A percentile compares a stretch with the other conserved stretches of the same genome.
These are phyloP conservation scores for Oryza punctata DNA, from an alignment of 176 grass and related monocot species.

Conservation along the genomic window DNA sequence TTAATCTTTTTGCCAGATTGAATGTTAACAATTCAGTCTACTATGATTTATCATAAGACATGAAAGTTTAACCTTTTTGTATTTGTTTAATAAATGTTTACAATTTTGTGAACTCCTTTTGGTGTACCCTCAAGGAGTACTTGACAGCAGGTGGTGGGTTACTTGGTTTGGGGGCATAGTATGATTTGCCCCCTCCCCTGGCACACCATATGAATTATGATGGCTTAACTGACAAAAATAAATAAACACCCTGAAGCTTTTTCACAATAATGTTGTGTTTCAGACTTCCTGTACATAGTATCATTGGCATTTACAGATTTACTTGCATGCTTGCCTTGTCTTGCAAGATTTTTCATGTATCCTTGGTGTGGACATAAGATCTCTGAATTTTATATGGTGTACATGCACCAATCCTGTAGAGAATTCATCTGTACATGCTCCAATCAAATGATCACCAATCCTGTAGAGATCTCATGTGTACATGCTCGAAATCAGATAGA, in stretches of 20 bases:
- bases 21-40: neutral
- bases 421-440: neutral
- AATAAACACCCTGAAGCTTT: slow-evolving; percentile 1
- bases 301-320: neutral
- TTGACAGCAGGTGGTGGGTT: neutral
- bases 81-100: slow-evolving; percentile 22
- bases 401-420: neutral
- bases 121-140: neutral
- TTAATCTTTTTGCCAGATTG: neutral
- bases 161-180: neutral
- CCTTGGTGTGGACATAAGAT: neutral
- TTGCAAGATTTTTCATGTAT: too few species aligned
- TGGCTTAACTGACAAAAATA: too few species aligned
- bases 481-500: slow-evolving; percentile 14
- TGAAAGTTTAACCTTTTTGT: neutral
- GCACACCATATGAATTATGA: slow-evolving; percentile 26
- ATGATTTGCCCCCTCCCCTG: neutral
- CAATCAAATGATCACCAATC: neutral
- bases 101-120: neutral
- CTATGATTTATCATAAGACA: slow-evolving; percentile 22
- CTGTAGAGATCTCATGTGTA: neutral
- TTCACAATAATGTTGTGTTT: neutral
- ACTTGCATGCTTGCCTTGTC: neutral
- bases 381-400: slow-evolving; percentile 9
- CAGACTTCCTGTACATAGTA: too few species aligned